Percentiles rank a stretch among this genome's conserved stretches.
Conservation (phyloP, 2,329 filamentous ascomycete genomes). For the Sporothrix euskadiensis region DNA sequence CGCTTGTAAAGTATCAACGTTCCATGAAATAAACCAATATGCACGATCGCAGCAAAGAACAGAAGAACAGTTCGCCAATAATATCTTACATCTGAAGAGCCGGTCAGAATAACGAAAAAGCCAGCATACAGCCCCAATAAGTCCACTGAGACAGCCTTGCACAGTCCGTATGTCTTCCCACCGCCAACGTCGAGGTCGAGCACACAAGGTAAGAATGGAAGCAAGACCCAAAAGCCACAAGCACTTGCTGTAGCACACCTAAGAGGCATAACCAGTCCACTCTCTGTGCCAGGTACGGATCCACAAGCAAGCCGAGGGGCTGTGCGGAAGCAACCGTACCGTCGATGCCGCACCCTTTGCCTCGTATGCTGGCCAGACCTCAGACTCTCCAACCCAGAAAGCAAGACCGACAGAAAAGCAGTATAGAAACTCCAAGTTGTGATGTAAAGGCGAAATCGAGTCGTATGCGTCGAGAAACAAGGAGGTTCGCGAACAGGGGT, state of each 20-base stretch:
- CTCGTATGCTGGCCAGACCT: not conserved
- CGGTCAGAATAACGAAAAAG: not conserved
- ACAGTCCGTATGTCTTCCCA: not conserved
- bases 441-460: not conserved
- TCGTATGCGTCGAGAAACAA: not conserved
- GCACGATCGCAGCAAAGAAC: slow-evolving; percentile 16
- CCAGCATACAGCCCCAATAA: not conserved
- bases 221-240: not conserved
- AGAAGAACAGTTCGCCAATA: not conserved
- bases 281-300: not conserved
- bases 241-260: not conserved
- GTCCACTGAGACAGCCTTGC: not conserved
- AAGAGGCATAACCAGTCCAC: not conserved
- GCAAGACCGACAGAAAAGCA: not conserved
- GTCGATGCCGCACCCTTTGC: not conserved
- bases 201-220: not conserved
- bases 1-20: slow-evolving; percentile 11
- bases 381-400: not conserved
- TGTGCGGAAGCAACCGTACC: not conserved
- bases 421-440: slow-evolving; percentile 2
- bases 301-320: not conserved
- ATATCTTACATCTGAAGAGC: slow-evolving; percentile 17
- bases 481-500: not conserved
- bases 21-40: slow-evolving; percentile 23
- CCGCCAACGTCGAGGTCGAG: not conserved